A percentile compares a stretch with the other conserved stretches of the same genome.
Conservation (phyloP, 2,329 filamentous ascomycete genomes). For the Ophiostoma quercus region DNA sequence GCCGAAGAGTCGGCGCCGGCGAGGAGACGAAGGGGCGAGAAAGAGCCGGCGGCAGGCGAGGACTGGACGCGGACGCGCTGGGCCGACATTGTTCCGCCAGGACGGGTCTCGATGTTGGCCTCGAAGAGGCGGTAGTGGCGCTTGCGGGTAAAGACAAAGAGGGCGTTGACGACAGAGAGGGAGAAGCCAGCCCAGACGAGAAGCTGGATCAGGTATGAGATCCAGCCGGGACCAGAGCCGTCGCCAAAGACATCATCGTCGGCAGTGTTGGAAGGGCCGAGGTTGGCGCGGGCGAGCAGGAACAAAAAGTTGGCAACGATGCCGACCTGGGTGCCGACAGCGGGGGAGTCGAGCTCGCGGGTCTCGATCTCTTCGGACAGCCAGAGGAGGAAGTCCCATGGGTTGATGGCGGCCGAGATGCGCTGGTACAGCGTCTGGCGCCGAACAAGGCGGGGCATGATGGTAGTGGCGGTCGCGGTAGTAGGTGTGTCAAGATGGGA, state of each 20-base stretch:
- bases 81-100: constrained; percentile 74
- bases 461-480: background rate
- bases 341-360: constrained; percentile 80
- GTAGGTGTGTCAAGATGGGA: background rate
- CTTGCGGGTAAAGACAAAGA: constrained; percentile 74
- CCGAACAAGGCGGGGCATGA: constrained; percentile 71
- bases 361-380: constrained; percentile 89
- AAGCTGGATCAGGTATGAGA: constrained; percentile 46
- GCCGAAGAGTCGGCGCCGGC: constrained; percentile 66
- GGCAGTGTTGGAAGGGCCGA: constrained; percentile 45
- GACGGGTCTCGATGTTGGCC: constrained; percentile 68
- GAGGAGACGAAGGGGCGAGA: constrained; percentile 75
- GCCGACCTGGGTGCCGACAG: constrained; percentile 70
- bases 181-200: constrained; percentile 64
- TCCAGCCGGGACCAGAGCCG: constrained; percentile 26
- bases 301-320: constrained; percentile 72
- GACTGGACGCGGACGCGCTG: constrained; percentile 84
- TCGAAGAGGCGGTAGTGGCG: constrained; percentile 91
- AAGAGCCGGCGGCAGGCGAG: constrained; percentile 66
- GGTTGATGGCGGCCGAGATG: constrained; percentile 73
- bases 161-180: constrained; percentile 68
- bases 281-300: constrained; percentile 76
- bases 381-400: constrained; percentile 85
- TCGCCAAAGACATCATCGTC: constrained; percentile 77
- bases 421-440: constrained; percentile 74